Conservation (phyloP, 1,284 basidiomycete species). For the Puccinia novopanici region DNA sequence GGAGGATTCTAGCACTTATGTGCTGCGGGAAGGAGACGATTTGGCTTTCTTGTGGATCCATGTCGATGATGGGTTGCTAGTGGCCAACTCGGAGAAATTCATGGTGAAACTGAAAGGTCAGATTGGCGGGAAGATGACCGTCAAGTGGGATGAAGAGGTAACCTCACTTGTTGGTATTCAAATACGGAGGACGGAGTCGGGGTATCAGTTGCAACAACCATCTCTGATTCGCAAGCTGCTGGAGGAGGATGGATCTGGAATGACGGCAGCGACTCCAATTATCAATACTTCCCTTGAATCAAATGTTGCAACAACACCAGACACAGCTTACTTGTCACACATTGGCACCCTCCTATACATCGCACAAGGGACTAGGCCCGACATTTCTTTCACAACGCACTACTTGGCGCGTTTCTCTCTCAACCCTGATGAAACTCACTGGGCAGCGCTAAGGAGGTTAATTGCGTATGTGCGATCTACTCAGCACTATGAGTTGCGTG, state of each 20-base stretch:
- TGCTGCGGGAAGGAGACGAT: not conserved
- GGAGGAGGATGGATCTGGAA: too few species aligned
- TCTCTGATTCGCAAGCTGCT: too few species aligned
- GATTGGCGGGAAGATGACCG: not conserved
- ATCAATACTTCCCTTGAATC: not conserved
- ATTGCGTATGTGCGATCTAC: too few species aligned
- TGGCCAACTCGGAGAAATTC: not conserved
- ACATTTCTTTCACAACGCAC: not conserved
- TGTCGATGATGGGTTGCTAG: not conserved
- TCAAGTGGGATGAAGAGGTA: not conserved
- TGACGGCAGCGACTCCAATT: not conserved
- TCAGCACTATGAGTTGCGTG: too few species aligned
- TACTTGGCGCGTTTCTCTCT: too few species aligned
- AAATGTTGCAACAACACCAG: not conserved
- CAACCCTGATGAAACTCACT: too few species aligned
- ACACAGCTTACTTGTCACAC: not conserved
- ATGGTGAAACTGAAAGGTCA: not conserved
- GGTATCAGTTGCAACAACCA: not conserved
- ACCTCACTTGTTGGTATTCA: not conserved
- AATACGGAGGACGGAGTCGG: not conserved
- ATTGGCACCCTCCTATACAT: not conserved
- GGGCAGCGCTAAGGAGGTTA: too few species aligned
- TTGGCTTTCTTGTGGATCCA: not conserved
- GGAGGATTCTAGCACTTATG: not conserved
- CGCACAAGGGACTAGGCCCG: not conserved